Percentiles rank a stretch among this genome's conserved stretches.
Conservation (phyloP, 805 yeast genomes). For the Kodamaea nitidulidarum region DNA sequence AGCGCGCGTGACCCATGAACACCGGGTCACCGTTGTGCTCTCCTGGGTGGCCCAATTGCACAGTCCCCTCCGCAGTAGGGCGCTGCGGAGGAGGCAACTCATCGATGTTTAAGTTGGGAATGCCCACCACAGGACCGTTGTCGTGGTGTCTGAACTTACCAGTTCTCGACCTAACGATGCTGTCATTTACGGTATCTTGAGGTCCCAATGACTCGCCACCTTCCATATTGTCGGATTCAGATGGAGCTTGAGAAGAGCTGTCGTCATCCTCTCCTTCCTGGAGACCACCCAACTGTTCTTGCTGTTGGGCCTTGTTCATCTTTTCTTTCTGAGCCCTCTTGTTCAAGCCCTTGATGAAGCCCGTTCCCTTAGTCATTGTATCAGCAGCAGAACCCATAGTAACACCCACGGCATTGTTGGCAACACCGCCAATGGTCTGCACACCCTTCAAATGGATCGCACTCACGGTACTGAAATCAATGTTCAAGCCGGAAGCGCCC, state of each 20-base stretch:
- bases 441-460: constrained; percentile 18
- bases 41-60: constrained; percentile 2
- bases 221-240: constrained; percentile 12
- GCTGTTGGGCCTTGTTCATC: constrained; percentile 11
- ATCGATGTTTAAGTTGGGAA: constrained; percentile 32
- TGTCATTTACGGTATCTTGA: constrained; percentile 1
- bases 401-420: constrained; percentile 43
- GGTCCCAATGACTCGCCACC: constrained; percentile 9
- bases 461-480: constrained; percentile 31
- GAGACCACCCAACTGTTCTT: constrained; percentile 10
- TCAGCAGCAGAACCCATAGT: constrained; percentile 46
- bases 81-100: constrained; percentile 37
- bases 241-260: constrained; percentile 4
- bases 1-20: constrained; percentile 16
- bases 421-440: constrained; percentile 29
- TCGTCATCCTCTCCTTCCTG: constrained; percentile 9
- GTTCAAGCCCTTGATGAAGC: constrained; percentile 31
- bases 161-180: constrained; percentile 8
- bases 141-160: constrained; percentile 10
- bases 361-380: constrained; percentile 47
- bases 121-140: constrained; percentile 12
- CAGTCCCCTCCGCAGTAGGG: constrained; percentile 22
- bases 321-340: constrained; percentile 17
- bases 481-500: constrained; percentile 38
- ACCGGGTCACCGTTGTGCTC: constrained; percentile 2